Evolutionary conservation across 306 rosid genomes (phyloP).

Genomic region (Pachyrhizus erosus): DNA sequence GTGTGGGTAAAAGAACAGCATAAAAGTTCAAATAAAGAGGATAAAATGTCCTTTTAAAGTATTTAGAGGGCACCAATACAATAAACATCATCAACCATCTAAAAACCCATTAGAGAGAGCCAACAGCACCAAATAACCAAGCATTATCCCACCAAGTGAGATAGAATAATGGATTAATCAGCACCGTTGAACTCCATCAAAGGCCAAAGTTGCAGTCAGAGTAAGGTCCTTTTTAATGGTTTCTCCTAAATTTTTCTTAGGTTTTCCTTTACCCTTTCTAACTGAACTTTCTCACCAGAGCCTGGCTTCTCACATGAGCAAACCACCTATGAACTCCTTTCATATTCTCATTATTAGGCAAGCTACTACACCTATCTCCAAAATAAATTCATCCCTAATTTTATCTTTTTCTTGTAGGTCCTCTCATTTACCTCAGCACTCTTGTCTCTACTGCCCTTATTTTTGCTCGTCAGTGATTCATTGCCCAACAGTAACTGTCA

Average conservation of each 20-base stretch:
- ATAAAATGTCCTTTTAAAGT: conserved; percentile 6
- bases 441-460: not conserved
- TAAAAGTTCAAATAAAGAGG: conserved; percentile 10
- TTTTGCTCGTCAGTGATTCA: not conserved
- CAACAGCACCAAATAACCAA: not conserved
- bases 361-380: not conserved
- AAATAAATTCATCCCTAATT: not conserved
- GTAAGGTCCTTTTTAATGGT: conserved; percentile 1
- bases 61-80: conserved; percentile 22
- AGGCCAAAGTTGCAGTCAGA: conserved; percentile 11
- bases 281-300: not conserved
- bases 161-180: not conserved
- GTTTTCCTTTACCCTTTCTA: not conserved
- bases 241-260: not conserved
- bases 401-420: not conserved
- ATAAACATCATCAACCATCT: conserved; percentile 1
- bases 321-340: not conserved
- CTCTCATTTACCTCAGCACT: conserved; percentile 16
- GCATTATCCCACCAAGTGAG: not conserved
- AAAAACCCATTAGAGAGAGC: not conserved
- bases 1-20: not conserved
- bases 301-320: not conserved
- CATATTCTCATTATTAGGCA: not conserved
- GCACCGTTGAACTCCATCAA: not conserved
- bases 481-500: not conserved